Base-by-base conservation (phyloP, 2,329 filamentous ascomycete genomes). In the Sporothrix sp. region DNA sequence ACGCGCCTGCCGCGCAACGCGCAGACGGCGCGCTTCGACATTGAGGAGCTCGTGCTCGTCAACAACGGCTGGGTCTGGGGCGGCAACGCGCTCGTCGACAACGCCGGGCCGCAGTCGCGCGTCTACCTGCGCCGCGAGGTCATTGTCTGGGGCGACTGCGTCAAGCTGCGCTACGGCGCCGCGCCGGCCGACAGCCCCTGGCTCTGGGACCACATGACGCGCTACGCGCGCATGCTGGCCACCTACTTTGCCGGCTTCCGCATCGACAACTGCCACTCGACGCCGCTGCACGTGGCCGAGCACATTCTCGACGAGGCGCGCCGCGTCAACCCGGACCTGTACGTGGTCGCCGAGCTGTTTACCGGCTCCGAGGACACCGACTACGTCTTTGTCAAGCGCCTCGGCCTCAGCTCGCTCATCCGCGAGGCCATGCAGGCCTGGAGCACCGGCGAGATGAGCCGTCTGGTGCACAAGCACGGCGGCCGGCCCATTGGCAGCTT, bases 21-120 rank as follows among this genome's bases (percentile, higher is more conserved):
- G 10, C 79, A 75, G 10, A 95, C 93, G 0, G 75, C 81, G 54
- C 82, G 35, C 5, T 84, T 94, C 61, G 82, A 82, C 52, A 75
- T 82, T 1, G 83, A 84, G 52, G 84, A 89, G 38, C 74, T 95
- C 40, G 87, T 87, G 2, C 70, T 98, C 47, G 90, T 84, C 36
- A 97, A 97, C 68, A 98, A 98, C 62, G 93, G 93, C 38, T 98
- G 93, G 93, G 90, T 98, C 8, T 98, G 93, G 93, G 91, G 87
- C 52, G 91, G 91, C 6, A 94, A 97, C 68, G 91, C 93, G 1
- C 78, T 97, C 67, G 77, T 87, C 38, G 93, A 98, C 69, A 93
- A 97, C 61, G 93, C 93, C 27, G 94, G 94, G 0, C 85, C 89
- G 0, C 74, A 86, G 42, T 95, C 91, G 8, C 82, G 84, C 51